phyloP scores from a whole-genome alignment of 345 rosid genomes.

The Sisymbrium irio region DNA sequence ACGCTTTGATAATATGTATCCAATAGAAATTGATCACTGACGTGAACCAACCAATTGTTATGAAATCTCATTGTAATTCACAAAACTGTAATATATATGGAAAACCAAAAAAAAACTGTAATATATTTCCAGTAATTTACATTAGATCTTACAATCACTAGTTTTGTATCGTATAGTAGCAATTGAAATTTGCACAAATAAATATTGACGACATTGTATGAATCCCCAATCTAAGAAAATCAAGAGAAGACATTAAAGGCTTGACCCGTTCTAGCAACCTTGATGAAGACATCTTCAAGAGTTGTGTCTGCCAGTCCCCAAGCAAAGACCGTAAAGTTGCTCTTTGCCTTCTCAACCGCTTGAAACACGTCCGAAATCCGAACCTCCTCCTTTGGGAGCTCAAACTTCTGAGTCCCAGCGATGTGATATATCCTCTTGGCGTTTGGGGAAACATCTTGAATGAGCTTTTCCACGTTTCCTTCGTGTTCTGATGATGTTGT shows the following conservation, averaged over 20 bases:
- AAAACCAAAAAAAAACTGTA: too few species aligned
- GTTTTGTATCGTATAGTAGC: background rate
- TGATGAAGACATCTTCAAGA: conserved; percentile 95
- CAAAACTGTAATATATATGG: background rate
- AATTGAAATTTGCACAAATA: background rate
- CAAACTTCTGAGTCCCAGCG: conserved; percentile 94
- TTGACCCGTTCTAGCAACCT: conserved; percentile 65
- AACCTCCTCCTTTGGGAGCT: conserved; percentile 79
- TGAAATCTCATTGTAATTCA: background rate
- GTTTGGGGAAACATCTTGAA: conserved; percentile 54
- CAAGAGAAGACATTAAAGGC: conserved; percentile 53
- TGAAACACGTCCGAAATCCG: conserved; percentile 68
- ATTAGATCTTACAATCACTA: background rate
- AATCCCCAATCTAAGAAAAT: conserved; percentile 15
- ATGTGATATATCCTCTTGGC: conserved; percentile 77
- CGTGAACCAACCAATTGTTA: background rate
- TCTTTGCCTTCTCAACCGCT: conserved; percentile 82
- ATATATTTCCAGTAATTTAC: conserved; percentile 14
- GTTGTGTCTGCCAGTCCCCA: conserved; percentile 97
- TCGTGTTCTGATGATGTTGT: conserved; percentile 65
- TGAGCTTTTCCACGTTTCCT: conserved; percentile 63
- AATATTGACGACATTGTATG: conserved; percentile 9
- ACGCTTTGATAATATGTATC: background rate
- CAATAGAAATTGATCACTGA: background rate
- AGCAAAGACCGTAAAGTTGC: conserved; percentile 68